These are phyloP conservation scores for Plenodomus tracheiphilus DNA, from an alignment of 2,329 filamentous ascomycete species.

Conservation along the genomic window DNA sequence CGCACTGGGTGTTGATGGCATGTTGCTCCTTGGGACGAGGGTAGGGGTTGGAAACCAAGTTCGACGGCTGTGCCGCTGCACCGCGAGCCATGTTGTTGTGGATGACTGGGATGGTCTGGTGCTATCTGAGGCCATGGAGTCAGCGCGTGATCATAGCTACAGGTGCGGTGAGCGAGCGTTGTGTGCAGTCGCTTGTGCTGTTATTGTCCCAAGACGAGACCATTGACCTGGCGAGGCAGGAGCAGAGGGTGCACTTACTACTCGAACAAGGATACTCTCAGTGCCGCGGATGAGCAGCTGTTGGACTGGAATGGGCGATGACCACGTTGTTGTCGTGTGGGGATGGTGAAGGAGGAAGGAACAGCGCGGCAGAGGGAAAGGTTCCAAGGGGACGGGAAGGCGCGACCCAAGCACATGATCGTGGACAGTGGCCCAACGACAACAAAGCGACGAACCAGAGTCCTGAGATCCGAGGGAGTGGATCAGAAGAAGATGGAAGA, in stretches of 20 bases:
- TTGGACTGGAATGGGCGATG: too few species aligned
- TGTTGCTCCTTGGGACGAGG: conserved; percentile 20
- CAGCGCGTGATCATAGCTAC: not conserved
- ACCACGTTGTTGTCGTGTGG: too few species aligned
- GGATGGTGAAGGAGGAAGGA: too few species aligned
- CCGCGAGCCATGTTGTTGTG: conserved; percentile 14
- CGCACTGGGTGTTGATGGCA: conserved; percentile 28
- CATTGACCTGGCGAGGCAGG: too few species aligned
- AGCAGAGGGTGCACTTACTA: too few species aligned
- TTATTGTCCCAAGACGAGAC: too few species aligned
- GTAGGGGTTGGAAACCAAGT: conserved; percentile 30
- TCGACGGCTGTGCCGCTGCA: not conserved
- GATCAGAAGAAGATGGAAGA: conserved; percentile 1
- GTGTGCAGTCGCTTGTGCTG: too few species aligned
- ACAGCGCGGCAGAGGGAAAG: too few species aligned
- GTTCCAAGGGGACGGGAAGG: not conserved
- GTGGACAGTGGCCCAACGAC: too few species aligned
- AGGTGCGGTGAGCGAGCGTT: not conserved
- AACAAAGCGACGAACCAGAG: not conserved
- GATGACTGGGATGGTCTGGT: not conserved
- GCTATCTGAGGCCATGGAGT: not conserved
- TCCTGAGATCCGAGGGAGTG: not conserved
- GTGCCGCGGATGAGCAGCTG: too few species aligned
- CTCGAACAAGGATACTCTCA: too few species aligned
- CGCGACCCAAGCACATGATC: too few species aligned